phyloP scores from a whole-genome alignment of 1,284 basidiomycete species.

The Calocybe gambosa region DNA sequence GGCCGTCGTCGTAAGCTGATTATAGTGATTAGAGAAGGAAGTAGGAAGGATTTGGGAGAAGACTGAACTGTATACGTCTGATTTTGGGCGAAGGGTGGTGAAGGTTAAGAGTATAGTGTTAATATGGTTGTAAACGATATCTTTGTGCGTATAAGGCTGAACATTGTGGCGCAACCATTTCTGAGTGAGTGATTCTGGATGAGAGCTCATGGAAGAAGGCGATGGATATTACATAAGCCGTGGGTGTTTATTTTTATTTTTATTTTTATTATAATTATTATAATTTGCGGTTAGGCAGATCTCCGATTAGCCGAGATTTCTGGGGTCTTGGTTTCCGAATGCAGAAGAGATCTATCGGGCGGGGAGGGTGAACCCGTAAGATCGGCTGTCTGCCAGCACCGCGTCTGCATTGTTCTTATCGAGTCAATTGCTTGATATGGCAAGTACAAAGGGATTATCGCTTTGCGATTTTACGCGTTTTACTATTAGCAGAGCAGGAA shows the following conservation, averaged over 20 bases:
- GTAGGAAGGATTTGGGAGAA: slow-evolving; percentile 6
- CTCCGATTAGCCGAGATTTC: slow-evolving; percentile 14
- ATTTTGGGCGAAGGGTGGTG: slow-evolving; percentile 76
- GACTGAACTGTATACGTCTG: slow-evolving; percentile 94
- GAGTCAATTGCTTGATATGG: slow-evolving; percentile 16
- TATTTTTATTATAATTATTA: no score
- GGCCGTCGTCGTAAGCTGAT: slow-evolving; percentile 88
- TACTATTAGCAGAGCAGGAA: no score
- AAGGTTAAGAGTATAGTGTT: slow-evolving; percentile 56
- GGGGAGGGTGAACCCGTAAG: slow-evolving; percentile 14
- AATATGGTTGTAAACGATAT: slow-evolving; percentile 58
- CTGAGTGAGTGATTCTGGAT: slow-evolving; percentile 30
- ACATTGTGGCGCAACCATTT: slow-evolving; percentile 75
- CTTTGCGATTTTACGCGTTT: neutral
- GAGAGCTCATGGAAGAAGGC: slow-evolving; percentile 15
- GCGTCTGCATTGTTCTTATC: slow-evolving; percentile 9
- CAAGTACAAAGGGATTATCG: slow-evolving; percentile 16
- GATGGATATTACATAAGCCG: slow-evolving; percentile 6
- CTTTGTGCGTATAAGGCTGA: slow-evolving; percentile 53
- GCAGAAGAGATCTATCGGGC: slow-evolving; percentile 16
- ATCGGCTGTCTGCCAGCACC: slow-evolving; percentile 16
- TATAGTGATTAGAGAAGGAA: slow-evolving; percentile 6
- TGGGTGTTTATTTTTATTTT: no score
- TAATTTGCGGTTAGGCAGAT: no score
- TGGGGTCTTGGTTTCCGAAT: slow-evolving; percentile 27